A percentile compares a stretch with the other conserved stretches of the same genome.
phyloP scores from a whole-genome alignment of 2,329 filamentous ascomycete species.

The Neopestalotiopsis clavispora region DNA sequence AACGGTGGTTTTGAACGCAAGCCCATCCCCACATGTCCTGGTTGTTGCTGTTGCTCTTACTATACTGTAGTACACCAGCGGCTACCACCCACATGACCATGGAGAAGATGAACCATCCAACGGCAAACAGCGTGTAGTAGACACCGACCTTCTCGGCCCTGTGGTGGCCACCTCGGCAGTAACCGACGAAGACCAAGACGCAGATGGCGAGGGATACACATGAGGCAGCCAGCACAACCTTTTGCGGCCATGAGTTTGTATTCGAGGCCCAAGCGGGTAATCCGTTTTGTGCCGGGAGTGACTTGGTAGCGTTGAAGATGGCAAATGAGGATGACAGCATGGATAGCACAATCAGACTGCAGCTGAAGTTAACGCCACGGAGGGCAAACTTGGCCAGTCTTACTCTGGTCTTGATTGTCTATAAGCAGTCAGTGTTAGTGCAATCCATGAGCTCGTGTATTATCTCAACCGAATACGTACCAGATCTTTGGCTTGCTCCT shows the following conservation, averaged over 20 bases:
- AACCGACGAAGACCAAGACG: constrained; percentile 79
- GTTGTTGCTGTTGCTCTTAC: constrained; percentile 72
- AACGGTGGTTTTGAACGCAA: constrained; percentile 87
- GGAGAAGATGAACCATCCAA: constrained; percentile 92
- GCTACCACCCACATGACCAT: constrained; percentile 91
- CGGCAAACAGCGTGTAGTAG: constrained; percentile 94
- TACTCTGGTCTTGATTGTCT: constrained; percentile 93
- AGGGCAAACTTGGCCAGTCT: constrained; percentile 93
- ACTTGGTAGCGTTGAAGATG: constrained; percentile 89
- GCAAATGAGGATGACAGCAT: constrained; percentile 88
- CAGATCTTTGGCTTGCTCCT: constrained; percentile 84
- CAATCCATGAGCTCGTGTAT: constrained; percentile 28
- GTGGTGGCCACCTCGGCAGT: constrained; percentile 86
- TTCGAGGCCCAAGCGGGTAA: constrained; percentile 83
- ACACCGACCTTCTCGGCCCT: constrained; percentile 91
- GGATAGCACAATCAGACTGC: constrained; percentile 89
- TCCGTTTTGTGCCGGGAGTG: constrained; percentile 75
- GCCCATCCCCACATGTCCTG: constrained; percentile 98
- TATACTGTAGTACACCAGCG: constrained; percentile 81
- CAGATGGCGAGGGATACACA: constrained; percentile 82
- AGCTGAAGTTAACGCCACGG: constrained; percentile 96
- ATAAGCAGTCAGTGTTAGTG: constrained; percentile 33
- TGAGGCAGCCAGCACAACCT: constrained; percentile 78
- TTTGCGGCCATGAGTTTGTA: constrained; percentile 89
- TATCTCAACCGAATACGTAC: constrained; percentile 59